Conservation (phyloP, 2,329 filamentous ascomycete genomes). For the Cordyceps farinosa region DNA sequence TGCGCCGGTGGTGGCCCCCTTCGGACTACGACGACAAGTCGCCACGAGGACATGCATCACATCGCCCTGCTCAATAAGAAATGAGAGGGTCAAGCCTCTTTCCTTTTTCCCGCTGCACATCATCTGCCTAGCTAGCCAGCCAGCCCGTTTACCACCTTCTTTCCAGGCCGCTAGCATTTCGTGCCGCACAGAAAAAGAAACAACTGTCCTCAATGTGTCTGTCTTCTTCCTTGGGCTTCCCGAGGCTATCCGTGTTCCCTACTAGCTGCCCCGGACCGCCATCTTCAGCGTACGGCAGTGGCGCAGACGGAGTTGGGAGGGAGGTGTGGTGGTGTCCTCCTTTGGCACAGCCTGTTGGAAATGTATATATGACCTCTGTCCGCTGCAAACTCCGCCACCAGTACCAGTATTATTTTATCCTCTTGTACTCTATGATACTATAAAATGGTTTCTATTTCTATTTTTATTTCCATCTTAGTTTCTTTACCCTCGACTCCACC, state of each 20-base stretch:
- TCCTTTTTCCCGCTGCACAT: conserved; percentile 1
- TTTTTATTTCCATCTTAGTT: neutral
- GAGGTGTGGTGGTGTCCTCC: neutral
- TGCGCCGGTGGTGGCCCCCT: neutral
- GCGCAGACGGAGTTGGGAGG: neutral
- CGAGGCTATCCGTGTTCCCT: neutral
- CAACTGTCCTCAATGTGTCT: neutral
- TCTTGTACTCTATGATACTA: neutral
- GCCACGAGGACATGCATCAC: conserved; percentile 1
- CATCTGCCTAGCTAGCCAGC: neutral
- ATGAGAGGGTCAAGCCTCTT: neutral
- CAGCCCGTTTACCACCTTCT: neutral
- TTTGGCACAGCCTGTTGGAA: neutral
- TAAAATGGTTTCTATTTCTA: neutral
- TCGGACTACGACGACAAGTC: neutral
- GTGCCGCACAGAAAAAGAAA: neutral
- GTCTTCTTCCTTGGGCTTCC: neutral
- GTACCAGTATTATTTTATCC: neutral
- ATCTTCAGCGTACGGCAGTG: conserved; percentile 11
- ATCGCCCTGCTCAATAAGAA: neutral
- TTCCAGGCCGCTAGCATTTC: neutral
- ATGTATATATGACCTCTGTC: neutral
- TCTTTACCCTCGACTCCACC: neutral
- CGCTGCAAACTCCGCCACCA: neutral
- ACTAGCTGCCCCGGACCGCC: neutral